These are phyloP conservation scores for Suhomyces guaymorum DNA, from an alignment of 1,139 yeast species.

Conservation along the genomic window DNA sequence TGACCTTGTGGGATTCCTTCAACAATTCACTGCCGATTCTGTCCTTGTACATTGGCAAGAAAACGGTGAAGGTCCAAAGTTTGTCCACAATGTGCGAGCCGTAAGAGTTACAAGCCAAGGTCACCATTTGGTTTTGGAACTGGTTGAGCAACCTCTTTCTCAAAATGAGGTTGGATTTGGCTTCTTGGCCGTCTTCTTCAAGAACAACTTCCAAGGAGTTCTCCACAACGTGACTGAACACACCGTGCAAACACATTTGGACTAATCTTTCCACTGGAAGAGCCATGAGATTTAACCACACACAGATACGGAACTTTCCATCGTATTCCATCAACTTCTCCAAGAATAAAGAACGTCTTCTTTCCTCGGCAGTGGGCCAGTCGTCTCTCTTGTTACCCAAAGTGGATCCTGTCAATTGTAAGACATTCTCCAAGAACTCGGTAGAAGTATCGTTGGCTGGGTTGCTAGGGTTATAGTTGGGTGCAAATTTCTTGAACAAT, in stretches of 20 bases:
- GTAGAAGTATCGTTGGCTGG: slow-evolving; percentile 44
- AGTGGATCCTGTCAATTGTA: slow-evolving; percentile 67
- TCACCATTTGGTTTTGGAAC: slow-evolving; percentile 54
- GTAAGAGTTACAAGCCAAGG: slow-evolving; percentile 78
- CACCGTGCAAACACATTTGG: slow-evolving; percentile 84
- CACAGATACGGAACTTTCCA: slow-evolving; percentile 53
- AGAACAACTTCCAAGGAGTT: slow-evolving; percentile 47
- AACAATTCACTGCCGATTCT: slow-evolving; percentile 72
- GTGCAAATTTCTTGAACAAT: slow-evolving; percentile 60
- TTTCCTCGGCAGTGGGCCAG: slow-evolving; percentile 90
- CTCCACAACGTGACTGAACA: slow-evolving; percentile 83
- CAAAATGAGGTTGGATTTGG: slow-evolving; percentile 52
- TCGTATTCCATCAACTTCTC: slow-evolving; percentile 73
- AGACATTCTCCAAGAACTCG: slow-evolving; percentile 61
- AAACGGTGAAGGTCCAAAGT: slow-evolving; percentile 75
- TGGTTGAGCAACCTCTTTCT: slow-evolving; percentile 71
- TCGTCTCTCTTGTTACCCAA: slow-evolving; percentile 80
- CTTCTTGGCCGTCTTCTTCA: slow-evolving; percentile 28
- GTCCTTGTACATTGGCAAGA: slow-evolving; percentile 83
- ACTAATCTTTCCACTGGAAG: slow-evolving; percentile 58
- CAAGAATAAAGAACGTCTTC: slow-evolving; percentile 74
- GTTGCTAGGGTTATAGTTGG: slow-evolving; percentile 39
- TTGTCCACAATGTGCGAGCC: slow-evolving; percentile 91
- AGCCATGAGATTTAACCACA: slow-evolving; percentile 61
- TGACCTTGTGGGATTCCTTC: slow-evolving; percentile 65